Evolutionary conservation across 176 grass and related monocot species (phyloP), one percentile per base, ranked within the genome.

Genomic region (Oryza officinalis): DNA sequence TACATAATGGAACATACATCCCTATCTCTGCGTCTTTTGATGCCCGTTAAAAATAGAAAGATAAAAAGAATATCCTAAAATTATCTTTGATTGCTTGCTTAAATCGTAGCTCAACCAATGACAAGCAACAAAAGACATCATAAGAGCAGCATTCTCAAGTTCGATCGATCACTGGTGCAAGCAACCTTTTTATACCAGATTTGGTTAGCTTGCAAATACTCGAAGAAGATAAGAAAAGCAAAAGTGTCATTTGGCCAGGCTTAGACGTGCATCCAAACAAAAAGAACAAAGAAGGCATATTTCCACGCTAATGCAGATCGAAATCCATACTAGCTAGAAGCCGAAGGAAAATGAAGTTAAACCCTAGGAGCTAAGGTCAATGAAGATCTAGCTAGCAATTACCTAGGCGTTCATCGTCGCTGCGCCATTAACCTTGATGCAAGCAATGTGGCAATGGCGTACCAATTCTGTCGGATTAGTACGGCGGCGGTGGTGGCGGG

Each of bases 401-500:
- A 13, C 13, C 4, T 49, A 18, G 35, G 72, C 54, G 54, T 1
- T 61, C 61, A 65, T 37, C 13, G 17, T 37, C 27, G 28, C 8
- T 61, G 57, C 38, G 63, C 66, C 75, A 84, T 63, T 26, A 80
- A 74, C 63, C 47, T 87, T 40, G 74, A 63, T 63, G 69, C 61
- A 43, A 54, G 81, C 44, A 27, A 65, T 27, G 59, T 28, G 68
- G 37, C 59, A 28, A 72, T 20, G n/a, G 79, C 74, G 61, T 90
- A 77, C 72, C 54, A 9, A 74, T 61, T 76, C 65, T 4, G 74
- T 4, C 17, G 27, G 68, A 69, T 86, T 65, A 98, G 76, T 90
- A 98, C 69, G 91, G 95, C 3, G 67, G 86, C 4, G 79, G 75
- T 1, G 88, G 75, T 1, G 88, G 89, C 2, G 87, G 89, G 73